These are phyloP conservation scores for Cladorrhinum sp. DNA, from an alignment of 2,329 filamentous ascomycete species.

Conservation along the genomic window DNA sequence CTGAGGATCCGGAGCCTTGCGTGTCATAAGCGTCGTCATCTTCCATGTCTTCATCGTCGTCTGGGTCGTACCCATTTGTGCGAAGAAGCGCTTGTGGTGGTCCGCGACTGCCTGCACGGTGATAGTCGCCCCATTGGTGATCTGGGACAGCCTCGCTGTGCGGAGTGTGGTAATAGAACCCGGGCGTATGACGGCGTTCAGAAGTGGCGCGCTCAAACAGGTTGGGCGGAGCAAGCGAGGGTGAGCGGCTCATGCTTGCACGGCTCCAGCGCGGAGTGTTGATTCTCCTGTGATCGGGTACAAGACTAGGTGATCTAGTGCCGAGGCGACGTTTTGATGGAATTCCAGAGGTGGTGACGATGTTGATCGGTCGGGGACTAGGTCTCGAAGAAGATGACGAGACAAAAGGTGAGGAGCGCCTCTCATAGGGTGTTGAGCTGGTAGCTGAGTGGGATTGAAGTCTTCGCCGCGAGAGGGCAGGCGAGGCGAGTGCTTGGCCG, in stretches of 20 bases:
- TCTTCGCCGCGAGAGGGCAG: conserved; percentile 42
- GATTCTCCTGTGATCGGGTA: conserved; percentile 32
- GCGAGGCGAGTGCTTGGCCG: conserved; percentile 36
- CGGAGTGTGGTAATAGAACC: conserved; percentile 72
- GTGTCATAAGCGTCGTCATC: conserved; percentile 8
- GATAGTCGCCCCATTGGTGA: conserved; percentile 23
- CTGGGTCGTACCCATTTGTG: conserved; percentile 29
- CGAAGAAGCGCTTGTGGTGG: conserved; percentile 12
- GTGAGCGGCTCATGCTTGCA: conserved; percentile 32
- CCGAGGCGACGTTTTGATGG: conserved; percentile 43
- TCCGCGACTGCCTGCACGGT: conserved; percentile 27
- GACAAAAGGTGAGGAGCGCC: conserved; percentile 39
- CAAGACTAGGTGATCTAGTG: conserved; percentile 55
- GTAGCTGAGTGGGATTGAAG: conserved; percentile 40
- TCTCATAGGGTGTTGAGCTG: conserved; percentile 34
- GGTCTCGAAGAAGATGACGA: conserved; percentile 24
- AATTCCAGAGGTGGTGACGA: conserved; percentile 36
- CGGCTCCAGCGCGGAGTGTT: conserved; percentile 56
- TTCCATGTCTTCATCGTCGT: conserved; percentile 35
- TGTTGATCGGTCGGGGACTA: conserved; percentile 21
- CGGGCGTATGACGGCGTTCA: conserved; percentile 48
- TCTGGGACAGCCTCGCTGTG: conserved; percentile 60
- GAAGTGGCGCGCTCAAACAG: conserved; percentile 37
- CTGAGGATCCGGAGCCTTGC: conserved; percentile 20
- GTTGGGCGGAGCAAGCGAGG: conserved; percentile 37